A percentile compares a stretch with the other conserved stretches of the same genome.
Evolutionary conservation across 352 stramenopile genomes (phyloP).

Genomic region (Pythium aristosporum): DNA sequence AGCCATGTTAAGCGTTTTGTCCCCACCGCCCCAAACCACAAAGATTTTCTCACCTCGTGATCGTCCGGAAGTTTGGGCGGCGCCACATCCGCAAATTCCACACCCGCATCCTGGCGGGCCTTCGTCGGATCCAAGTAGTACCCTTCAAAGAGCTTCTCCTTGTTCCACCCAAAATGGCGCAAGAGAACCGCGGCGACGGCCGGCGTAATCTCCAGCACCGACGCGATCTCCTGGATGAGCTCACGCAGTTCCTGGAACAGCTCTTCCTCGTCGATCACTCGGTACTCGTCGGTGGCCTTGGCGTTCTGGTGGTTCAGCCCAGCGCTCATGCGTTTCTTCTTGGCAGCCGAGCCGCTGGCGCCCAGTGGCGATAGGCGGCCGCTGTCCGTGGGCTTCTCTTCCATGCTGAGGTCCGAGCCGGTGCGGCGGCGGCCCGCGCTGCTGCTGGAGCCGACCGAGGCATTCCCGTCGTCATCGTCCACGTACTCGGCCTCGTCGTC

Average conservation of each 20-base stretch:
- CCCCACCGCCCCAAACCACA: neutral
- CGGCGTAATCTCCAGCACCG: constrained; percentile 70
- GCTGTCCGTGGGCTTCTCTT: constrained; percentile 26
- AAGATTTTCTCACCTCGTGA: constrained; percentile 33
- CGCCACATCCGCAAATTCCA: constrained; percentile 52
- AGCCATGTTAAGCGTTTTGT: neutral
- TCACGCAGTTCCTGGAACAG: constrained; percentile 64
- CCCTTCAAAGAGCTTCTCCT: constrained; percentile 87
- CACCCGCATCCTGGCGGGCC: constrained; percentile 50
- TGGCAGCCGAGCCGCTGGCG: constrained; percentile 41
- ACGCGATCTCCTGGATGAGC: constrained; percentile 70
- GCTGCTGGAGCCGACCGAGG: constrained; percentile 29
- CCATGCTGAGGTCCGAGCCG: constrained; percentile 32
- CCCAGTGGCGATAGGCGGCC: constrained; percentile 43
- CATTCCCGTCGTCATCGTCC: constrained; percentile 62
- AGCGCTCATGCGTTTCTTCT: constrained; percentile 70
- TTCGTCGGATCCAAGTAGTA: constrained; percentile 77
- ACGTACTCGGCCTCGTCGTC: constrained; percentile 40
- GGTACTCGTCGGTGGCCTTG: constrained; percentile 54
- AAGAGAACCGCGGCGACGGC: constrained; percentile 72
- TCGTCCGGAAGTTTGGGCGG: constrained; percentile 37
- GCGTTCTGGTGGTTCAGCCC: constrained; percentile 28
- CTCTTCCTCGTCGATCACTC: constrained; percentile 82
- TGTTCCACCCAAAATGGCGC: constrained; percentile 87
- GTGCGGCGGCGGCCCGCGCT: constrained; percentile 18